Conservation (phyloP, 2,329 filamentous ascomycete species). For the Erysiphe pulchra region DNA sequence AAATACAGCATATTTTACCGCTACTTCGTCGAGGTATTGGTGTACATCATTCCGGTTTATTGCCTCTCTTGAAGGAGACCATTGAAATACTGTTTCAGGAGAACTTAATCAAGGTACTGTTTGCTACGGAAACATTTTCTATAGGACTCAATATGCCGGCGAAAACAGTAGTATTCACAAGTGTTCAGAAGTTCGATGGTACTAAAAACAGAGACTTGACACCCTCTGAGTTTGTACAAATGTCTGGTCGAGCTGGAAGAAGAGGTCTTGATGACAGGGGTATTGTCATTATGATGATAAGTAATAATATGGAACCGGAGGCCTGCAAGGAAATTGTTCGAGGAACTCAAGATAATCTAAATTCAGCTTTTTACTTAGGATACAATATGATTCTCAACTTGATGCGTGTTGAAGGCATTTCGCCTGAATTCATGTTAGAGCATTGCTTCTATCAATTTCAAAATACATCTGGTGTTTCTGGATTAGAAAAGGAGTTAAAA, state of each 20-base stretch:
- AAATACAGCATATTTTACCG: constrained; percentile 76
- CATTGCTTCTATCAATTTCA: constrained; percentile 97
- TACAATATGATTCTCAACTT: constrained; percentile 99
- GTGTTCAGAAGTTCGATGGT: constrained; percentile 87
- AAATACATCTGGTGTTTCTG: constrained; percentile 66
- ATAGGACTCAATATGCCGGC: constrained; percentile 98
- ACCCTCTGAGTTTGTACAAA: constrained; percentile 91
- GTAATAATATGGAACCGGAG: constrained; percentile 83
- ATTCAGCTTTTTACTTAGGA: constrained; percentile 89
- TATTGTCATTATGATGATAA: constrained; percentile 99
- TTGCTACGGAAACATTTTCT: constrained; percentile 95
- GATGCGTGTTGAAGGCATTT: constrained; percentile 95
- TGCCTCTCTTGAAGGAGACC: constrained; percentile 92
- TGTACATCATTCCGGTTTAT: constrained; percentile 83
- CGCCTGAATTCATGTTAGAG: constrained; percentile 96
- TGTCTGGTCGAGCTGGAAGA: constrained; percentile 91
- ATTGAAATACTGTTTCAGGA: constrained; percentile 99
- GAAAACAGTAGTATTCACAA: constrained; percentile 97
- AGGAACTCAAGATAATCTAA: constrained; percentile 87
- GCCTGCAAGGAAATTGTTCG: constrained; percentile 90
- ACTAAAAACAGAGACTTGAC: constrained; percentile 58
- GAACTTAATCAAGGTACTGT: constrained; percentile 88
- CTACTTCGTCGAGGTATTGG: constrained; percentile 78
- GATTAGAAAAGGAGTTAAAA: constrained; percentile 59
- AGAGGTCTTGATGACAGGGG: constrained; percentile 91